phyloP scores from a whole-genome alignment of 148 eudicot genomes.

The Dysphania ambrosioides region DNA sequence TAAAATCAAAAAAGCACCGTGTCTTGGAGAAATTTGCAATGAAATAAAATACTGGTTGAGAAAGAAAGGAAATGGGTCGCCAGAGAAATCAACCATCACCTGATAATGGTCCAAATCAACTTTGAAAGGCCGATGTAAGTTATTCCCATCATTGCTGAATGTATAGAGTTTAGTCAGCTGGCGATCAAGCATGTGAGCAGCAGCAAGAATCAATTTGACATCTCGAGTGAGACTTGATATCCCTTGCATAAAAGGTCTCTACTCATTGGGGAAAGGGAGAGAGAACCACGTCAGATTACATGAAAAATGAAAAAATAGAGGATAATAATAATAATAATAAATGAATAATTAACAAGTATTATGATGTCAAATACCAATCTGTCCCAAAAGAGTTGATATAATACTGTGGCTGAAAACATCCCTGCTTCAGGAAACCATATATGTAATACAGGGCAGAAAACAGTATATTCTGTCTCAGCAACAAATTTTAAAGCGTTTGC shows the following conservation, averaged over 20 bases:
- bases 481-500: conserved; percentile 59
- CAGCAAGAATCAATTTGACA: conserved; percentile 67
- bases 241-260: conserved; percentile 65
- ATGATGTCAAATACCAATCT: conserved; percentile 53
- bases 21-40: background rate
- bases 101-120: conserved; percentile 56
- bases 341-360: background rate
- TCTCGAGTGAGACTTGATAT: conserved; percentile 68
- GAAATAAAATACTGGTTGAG: background rate
- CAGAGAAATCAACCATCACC: conserved; percentile 37
- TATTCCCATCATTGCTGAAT: conserved; percentile 42
- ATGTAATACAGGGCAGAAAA: conserved; percentile 55
- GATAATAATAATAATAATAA: background rate
- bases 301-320: background rate
- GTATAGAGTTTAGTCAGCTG: conserved; percentile 48
- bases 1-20: background rate
- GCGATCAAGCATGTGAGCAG: conserved; percentile 64
- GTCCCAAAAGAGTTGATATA: conserved; percentile 64
- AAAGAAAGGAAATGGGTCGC: background rate
- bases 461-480: conserved; percentile 51
- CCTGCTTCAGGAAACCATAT: conserved; percentile 72
- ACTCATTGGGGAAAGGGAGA: background rate
- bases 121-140: conserved; percentile 27
- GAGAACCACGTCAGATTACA: background rate
- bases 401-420: conserved; percentile 55